Base-by-base conservation (phyloP, 768 basidiomycete species). In the Boletales sp. region DNA sequence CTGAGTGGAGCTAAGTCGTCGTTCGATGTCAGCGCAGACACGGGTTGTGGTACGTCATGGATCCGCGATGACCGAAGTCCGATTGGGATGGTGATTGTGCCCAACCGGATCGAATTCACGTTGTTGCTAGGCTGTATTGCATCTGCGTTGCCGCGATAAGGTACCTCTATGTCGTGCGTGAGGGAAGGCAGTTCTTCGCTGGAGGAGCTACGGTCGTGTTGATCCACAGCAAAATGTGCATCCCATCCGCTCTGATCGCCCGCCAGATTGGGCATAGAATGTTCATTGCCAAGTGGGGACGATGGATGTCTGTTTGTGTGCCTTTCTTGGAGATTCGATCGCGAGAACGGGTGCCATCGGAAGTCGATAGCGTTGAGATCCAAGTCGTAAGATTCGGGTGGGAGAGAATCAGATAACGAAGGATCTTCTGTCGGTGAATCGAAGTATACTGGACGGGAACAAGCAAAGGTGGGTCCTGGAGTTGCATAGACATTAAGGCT, bases 361-460 rank as follows among this genome's bases (percentile, higher is more conserved):
- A 85, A 86, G 56, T 79, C 78, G 9, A 84, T 64, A 5, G 59
- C 57, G 7, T 68, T 62, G 35, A 72, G 63, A 51, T 75, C 70
- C 37, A 78, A 56, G 24, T 69, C 67, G 52, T 71, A 74, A 42
- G 64, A 63, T 43, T 61, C 60, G 32, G 65, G 54, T 29, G 70
- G 62, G 34, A 73, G 62, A 55, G 73, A 70, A 55, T 70, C 70
- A 29, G 74, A 72, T 34, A 59, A 48, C 43, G 68, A 65, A 34
- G 76, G 76, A 53, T 79, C 77, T 62, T 80, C 77, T 29, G 71
- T 69, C 2, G 78, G 78, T 2, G 76, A 78, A 58, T 81, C 77
- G 55, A 79, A 78, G 63, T 79, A 77, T 31, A 78, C 59, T 7
- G 70, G 62, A 19, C 54, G 67, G 41, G 68, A 66, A 37, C 51